These are phyloP conservation scores for Fabrea salina DNA, from an alignment of 169 alveolate genomes.

Conservation along the genomic window DNA sequence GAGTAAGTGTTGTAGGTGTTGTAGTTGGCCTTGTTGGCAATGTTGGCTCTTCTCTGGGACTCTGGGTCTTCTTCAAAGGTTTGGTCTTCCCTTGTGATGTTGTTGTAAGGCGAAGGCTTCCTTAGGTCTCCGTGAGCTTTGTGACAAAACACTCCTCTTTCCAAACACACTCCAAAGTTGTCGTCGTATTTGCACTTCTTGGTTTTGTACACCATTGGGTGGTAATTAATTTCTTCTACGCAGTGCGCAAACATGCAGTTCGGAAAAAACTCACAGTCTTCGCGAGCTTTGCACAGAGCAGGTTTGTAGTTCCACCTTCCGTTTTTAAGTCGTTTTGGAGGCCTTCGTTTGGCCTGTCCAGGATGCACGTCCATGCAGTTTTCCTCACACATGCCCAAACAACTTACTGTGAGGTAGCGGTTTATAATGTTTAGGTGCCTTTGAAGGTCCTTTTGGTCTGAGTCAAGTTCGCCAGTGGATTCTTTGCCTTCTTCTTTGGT, in stretches of 20 bases:
- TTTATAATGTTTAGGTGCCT: no score
- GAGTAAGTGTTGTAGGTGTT: no score
- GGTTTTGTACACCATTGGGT: slow-evolving; percentile 89
- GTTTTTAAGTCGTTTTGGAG: background rate
- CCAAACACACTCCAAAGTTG: background rate
- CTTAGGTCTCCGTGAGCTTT: background rate
- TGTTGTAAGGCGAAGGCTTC: background rate
- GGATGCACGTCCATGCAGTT: background rate
- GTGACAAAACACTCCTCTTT: background rate
- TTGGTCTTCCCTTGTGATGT: no score
- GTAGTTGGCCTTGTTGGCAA: no score
- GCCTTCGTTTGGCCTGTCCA: background rate
- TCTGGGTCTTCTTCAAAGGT: no score
- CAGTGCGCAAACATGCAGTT: slow-evolving; percentile 91
- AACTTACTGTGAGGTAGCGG: no score
- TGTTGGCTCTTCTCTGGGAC: no score
- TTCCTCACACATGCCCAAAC: no score
- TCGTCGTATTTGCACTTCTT: background rate
- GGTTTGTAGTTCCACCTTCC: slow-evolving; percentile 11
- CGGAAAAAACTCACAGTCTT: slow-evolving; percentile 54
- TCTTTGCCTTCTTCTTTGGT: no score
- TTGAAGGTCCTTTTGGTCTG: no score
- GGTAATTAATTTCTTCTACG: slow-evolving; percentile 87
- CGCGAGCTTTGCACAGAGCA: background rate
- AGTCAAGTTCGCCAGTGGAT: no score